These are phyloP conservation scores for Hippophae gyantsensis DNA, from an alignment of 306 rosid species.

Conservation along the genomic window DNA sequence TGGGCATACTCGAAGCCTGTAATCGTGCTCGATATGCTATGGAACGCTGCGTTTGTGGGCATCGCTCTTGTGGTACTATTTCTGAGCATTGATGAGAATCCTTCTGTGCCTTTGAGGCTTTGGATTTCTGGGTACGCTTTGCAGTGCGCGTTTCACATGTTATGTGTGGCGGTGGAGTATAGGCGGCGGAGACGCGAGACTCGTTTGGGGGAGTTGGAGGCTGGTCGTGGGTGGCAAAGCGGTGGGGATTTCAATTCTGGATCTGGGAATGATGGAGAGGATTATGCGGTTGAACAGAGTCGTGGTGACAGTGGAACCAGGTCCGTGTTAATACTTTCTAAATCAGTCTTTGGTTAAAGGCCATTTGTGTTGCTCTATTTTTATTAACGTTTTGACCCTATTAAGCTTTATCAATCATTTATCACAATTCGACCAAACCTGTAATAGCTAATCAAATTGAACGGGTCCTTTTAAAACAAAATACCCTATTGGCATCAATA, in stretches of 20 bases:
- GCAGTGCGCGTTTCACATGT: slow-evolving; percentile 54
- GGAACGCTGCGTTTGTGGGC: slow-evolving; percentile 59
- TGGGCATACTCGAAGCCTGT: slow-evolving; percentile 91
- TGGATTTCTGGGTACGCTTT: slow-evolving; percentile 69
- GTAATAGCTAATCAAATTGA: no score
- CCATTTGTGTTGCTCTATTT: no score
- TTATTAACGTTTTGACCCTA: no score
- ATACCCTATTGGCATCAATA: no score
- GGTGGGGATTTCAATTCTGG: slow-evolving; percentile 34
- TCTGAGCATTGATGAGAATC: slow-evolving; percentile 42
- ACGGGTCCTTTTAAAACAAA: no score
- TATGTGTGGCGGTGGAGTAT: slow-evolving; percentile 46
- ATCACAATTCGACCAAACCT: no score
- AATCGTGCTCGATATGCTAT: slow-evolving; percentile 51
- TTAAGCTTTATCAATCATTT: no score
- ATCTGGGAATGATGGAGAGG: slow-evolving; percentile 54
- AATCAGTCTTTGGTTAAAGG: not conserved
- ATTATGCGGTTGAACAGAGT: slow-evolving; percentile 21
- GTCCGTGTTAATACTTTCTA: slow-evolving; percentile 17
- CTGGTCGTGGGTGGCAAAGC: slow-evolving; percentile 25
- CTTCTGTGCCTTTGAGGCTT: slow-evolving; percentile 59
- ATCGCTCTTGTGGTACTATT: slow-evolving; percentile 37
- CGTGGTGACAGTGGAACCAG: slow-evolving; percentile 31
- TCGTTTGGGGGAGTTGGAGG: slow-evolving; percentile 10
- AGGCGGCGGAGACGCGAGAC: slow-evolving; percentile 26